Evolutionary conservation across 2,329 filamentous ascomycete genomes (phyloP).

Genomic region (Ophiostoma pallidulum): DNA sequence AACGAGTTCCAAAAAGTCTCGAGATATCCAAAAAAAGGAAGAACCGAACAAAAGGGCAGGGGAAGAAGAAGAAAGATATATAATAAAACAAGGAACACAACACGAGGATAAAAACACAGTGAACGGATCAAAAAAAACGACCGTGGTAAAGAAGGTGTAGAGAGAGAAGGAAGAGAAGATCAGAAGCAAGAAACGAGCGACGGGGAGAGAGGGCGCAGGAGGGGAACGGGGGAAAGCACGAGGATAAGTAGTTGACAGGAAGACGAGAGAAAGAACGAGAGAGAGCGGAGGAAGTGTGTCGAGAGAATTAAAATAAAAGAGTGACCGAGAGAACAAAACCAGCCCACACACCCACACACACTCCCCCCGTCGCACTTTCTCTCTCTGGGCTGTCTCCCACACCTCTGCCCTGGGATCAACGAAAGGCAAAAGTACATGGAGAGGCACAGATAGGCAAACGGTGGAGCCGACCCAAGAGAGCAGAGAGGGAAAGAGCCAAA

Average conservation of each 20-base stretch:
- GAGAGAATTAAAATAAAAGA: conserved; percentile 8
- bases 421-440: conserved; percentile 26
- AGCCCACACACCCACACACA: conserved; percentile 8
- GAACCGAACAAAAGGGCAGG: conserved; percentile 5
- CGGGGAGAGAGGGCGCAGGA: conserved; percentile 23
- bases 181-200: conserved; percentile 26
- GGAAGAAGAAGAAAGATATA: conserved; percentile 22
- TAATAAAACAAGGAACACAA: conserved; percentile 12
- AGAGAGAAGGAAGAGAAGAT: neutral
- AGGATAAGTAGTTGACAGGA: conserved; percentile 35
- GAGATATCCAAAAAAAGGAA: conserved; percentile 35
- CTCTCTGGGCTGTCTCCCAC: conserved; percentile 20
- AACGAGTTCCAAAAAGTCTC: conserved; percentile 33
- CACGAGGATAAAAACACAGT: conserved; percentile 31
- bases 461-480: conserved; percentile 15
- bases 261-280: conserved; percentile 13
- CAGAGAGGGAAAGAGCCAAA: conserved; percentile 9
- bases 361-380: conserved; percentile 5
- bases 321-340: conserved; percentile 2
- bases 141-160: conserved; percentile 28
- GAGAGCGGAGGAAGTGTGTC: conserved; percentile 1
- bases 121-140: conserved; percentile 38
- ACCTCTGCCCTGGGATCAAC: conserved; percentile 29
- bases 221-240: conserved; percentile 27
- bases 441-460: conserved; percentile 22